These are phyloP conservation scores for Trichoderma endophyticum DNA, from an alignment of 2,329 filamentous ascomycete genomes.

Conservation along the genomic window DNA sequence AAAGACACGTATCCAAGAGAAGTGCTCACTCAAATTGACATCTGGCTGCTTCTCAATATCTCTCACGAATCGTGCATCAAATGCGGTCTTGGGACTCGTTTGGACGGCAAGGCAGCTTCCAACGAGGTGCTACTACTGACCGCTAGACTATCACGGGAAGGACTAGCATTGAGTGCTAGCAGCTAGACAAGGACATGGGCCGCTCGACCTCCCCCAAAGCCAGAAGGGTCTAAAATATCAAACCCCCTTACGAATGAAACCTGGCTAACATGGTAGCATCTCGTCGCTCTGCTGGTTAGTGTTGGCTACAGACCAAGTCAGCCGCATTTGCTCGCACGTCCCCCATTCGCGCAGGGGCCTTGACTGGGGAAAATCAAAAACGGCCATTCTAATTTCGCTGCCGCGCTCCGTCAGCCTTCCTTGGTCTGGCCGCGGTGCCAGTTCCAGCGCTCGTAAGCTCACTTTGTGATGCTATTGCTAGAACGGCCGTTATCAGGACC, in stretches of 20 bases:
- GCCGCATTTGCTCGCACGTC: slow-evolving; percentile 4
- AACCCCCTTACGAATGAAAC: background rate
- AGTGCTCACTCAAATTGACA: background rate
- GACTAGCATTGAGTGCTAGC: background rate
- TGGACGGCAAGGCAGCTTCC: background rate
- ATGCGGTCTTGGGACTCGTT: background rate
- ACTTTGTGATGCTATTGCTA: background rate
- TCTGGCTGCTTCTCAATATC: background rate
- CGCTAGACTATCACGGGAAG: slow-evolving; percentile 9
- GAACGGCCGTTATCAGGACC: background rate
- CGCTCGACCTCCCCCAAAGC: background rate
- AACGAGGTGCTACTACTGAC: background rate
- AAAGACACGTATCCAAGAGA: background rate
- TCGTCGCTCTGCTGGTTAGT: background rate
- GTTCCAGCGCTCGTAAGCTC: background rate
- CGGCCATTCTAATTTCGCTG: background rate
- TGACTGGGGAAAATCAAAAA: background rate
- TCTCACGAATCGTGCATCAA: background rate
- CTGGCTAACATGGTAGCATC: background rate
- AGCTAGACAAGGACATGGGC: slow-evolving; percentile 5
- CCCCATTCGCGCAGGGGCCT: background rate
- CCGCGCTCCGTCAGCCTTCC: background rate
- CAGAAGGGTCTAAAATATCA: background rate
- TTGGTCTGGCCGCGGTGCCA: background rate
- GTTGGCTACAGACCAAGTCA: background rate